phyloP scores from a whole-genome alignment of 2,329 filamentous ascomycete genomes.

The Malbranchea zuffiana region DNA sequence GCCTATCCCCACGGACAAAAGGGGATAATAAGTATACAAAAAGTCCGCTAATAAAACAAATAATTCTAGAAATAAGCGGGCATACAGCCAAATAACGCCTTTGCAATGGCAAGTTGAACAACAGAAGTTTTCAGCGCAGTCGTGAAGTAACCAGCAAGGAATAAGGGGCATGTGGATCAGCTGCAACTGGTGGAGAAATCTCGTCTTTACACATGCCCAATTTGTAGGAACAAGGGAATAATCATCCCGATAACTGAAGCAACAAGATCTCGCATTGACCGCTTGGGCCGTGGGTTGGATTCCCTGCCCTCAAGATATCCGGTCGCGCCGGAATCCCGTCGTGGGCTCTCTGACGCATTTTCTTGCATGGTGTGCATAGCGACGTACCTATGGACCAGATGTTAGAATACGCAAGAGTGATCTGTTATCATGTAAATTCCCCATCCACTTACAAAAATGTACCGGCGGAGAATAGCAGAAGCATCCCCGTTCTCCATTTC shows the following conservation, averaged over 20 bases:
- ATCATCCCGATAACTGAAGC: conserved; percentile 40
- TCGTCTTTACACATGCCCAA: conserved; percentile 34
- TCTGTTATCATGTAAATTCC: not conserved
- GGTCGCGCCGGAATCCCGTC: conserved; percentile 29
- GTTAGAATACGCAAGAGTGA: conserved; percentile 6
- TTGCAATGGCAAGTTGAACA: no score
- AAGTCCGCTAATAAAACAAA: no score
- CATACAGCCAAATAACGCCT: no score
- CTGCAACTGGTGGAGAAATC: no score
- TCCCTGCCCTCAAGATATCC: conserved; percentile 35
- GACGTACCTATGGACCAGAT: conserved; percentile 57
- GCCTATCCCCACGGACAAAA: no score
- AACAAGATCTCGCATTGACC: conserved; percentile 36
- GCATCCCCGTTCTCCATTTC: conserved; percentile 82
- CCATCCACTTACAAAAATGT: conserved; percentile 69
- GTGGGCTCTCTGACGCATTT: conserved; percentile 26
- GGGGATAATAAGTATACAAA: no score
- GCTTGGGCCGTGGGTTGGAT: conserved; percentile 24
- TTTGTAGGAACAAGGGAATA: conserved; percentile 37
- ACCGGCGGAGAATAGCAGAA: conserved; percentile 87
- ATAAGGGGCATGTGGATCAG: no score
- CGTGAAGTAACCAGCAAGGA: no score
- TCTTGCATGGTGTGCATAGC: conserved; percentile 99
- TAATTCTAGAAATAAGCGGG: no score
- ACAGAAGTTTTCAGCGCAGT: no score